Percentiles rank a stretch among this genome's conserved stretches.
phyloP scores from a whole-genome alignment of 1,284 basidiomycete species.

The Hemileia vastatrix region DNA sequence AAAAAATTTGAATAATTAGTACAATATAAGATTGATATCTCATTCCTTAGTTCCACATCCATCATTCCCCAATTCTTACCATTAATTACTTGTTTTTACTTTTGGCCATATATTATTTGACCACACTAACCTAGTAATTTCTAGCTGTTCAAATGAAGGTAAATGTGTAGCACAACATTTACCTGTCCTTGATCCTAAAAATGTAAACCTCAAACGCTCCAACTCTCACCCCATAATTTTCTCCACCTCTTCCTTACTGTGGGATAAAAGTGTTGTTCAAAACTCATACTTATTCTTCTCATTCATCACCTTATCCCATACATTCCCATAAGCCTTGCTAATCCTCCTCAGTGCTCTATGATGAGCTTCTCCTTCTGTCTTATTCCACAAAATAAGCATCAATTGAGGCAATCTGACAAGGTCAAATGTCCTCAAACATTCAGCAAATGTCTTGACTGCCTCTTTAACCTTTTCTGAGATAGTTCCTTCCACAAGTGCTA shows the following conservation, averaged over 20 bases:
- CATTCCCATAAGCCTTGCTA: background rate
- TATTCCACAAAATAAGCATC: conserved; percentile 52
- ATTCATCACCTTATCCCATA: conserved; percentile 53
- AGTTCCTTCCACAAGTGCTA: conserved; percentile 45
- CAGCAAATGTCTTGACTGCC: conserved; percentile 44
- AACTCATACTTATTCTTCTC: conserved; percentile 76
- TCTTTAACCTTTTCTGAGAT: conserved; percentile 42
- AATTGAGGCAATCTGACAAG: conserved; percentile 55
- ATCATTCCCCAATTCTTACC: no score
- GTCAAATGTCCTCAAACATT: conserved; percentile 47
- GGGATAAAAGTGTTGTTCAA: conserved; percentile 70
- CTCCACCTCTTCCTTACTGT: conserved; percentile 49
- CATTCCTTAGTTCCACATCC: no score
- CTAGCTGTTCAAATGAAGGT: no score
- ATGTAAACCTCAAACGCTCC: no score
- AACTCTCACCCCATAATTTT: conserved; percentile 48
- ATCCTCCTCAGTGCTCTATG: background rate
- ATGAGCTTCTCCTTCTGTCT: background rate
- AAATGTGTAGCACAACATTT: no score
- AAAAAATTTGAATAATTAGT: no score
- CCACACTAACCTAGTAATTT: no score
- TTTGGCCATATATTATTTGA: no score
- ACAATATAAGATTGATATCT: no score
- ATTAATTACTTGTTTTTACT: no score
- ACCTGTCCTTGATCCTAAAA: no score